Evolutionary conservation across 176 grass and related monocot genomes (phyloP), one percentile per base, ranked within the genome.

Genomic region (Paspalum vaginatum): DNA sequence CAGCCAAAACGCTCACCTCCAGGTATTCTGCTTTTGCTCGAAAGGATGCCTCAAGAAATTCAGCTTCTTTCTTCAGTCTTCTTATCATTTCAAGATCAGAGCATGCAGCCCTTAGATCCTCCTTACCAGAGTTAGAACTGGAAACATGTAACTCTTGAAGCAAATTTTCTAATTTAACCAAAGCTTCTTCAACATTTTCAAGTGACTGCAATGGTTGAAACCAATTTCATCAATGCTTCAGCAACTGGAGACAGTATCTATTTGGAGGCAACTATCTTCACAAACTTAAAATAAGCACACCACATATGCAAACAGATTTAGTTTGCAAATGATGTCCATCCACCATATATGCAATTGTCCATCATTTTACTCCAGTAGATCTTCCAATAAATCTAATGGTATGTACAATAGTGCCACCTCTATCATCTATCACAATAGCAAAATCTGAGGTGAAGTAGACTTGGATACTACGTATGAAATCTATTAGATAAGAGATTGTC

Each of bases 31-130:
- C 79, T 83, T 95, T 99, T 80, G 96, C 96, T 88, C 86, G 86
- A 81, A 95, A 99, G 74, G 93, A 99, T 75, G 87, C 93, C 85
- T 99, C 96, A 69, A 99, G 90, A 93, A 95, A 95, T 60, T 99
- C 96, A 7, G 96, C 96, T 80, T 99, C 92, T 86, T 99, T 99
- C 76, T 99, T 99, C 80, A 99, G 90, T 68, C 78, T 99, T 89
- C 96, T 91, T 68, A 99, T 95, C 74, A 80, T 92, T 83, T 99
- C 96, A 73, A 99, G 96, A 64, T 99, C 96, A 71, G 90, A 99
- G 88, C 96, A 99, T 62, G 96, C 96, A 73, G 93, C 96, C 54
- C 89, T 78, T 51, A 95, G 80, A 63, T 99, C 88, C 79, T 95
- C 96, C 80, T 88, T 99, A 65, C 96, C 96, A 79, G 87, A 84